Evolutionary conservation across 176 grass and related monocot species (phyloP), one percentile per base, ranked within the genome.

Genomic region (Thalia dealbata): DNA sequence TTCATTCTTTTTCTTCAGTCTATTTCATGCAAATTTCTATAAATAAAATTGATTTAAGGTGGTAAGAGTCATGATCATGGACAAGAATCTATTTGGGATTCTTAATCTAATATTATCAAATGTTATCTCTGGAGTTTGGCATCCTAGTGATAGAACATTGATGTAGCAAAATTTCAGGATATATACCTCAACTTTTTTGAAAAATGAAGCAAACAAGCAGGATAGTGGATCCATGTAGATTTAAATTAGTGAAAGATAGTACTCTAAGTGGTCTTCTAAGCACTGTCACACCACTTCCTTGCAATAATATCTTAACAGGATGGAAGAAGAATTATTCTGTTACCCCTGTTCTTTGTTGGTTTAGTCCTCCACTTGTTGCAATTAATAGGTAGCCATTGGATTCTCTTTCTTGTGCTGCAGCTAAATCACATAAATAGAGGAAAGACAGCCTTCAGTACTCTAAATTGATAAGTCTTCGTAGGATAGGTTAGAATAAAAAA

Each of bases 301-400:
- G 62, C 74, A 79, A 82, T 50, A 86, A 71, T 76, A 58, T 32
- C 73, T 84, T 10, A 52, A 87, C 79, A 74, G 9, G 69, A 60
- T 46, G 4, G 61, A 67, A 7, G 64, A 78, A 78, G 21, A 83
- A 80, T 61, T 52, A 73, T 15, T 80, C 58, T 51, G 15, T 58
- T 84, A 88, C 85, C 81, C 93, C 93, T 76, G 87, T 88, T 30
- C 93, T 80, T 75, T 97, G 89, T 72, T 97, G 93, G 69, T 97
- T 97, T 73, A 97, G 78, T 26, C 93, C 90, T 24, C 95, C 95
- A 7, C 95, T 97, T 21, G 90, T 92, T 79, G 81, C 95, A 66
- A 97, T 97, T 59, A 97, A 82, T 72, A 97, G 86, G 56, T 97
- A 97, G 44, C 95, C 95, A 56, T 88, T 97, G 23, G 95, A 97